Evolutionary conservation across 2,329 filamentous ascomycete species (phyloP).

Genomic region (Scedosporium dehoogii): DNA sequence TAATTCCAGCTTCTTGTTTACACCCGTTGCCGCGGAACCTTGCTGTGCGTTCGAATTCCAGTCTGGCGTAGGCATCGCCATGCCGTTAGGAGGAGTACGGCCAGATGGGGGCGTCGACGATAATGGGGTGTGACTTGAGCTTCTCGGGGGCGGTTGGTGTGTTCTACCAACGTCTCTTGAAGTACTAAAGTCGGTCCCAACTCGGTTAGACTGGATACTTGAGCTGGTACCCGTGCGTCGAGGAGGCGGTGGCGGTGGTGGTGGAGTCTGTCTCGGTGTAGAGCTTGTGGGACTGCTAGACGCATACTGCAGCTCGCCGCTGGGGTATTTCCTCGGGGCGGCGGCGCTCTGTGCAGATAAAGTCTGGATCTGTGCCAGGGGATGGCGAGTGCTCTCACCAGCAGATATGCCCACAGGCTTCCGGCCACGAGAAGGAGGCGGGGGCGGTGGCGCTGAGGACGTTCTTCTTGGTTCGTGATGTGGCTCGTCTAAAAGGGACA

Average conservation of each 20-base stretch:
- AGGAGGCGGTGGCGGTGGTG: constrained; percentile 38
- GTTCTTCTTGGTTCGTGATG: neutral
- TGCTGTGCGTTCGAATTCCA: neutral
- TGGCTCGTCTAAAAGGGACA: neutral
- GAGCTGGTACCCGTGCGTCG: constrained; percentile 30
- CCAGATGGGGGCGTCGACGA: neutral
- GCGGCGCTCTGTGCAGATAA: constrained; percentile 22
- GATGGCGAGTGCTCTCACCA: constrained; percentile 22
- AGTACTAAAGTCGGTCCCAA: neutral
- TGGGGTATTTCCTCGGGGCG: constrained; percentile 8
- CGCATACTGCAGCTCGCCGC: neutral
- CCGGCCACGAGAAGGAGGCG: constrained; percentile 25
- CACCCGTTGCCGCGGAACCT: constrained; percentile 10
- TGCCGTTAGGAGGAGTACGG: neutral
- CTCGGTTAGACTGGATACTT: neutral
- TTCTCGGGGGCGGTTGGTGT: neutral
- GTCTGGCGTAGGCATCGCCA: neutral
- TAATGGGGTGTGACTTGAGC: neutral
- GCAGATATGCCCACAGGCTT: constrained; percentile 17
- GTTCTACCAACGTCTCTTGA: neutral
- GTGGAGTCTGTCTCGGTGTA: constrained; percentile 19
- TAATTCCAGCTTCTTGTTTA: constrained; percentile 61
- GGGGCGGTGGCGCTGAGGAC: constrained; percentile 10
- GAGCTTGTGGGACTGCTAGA: neutral
- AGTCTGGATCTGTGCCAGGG: constrained; percentile 30